A percentile compares a stretch with the other conserved stretches of the same genome.
Conservation (phyloP, 305 asterid genomes). For the Plantago rigida region DNA sequence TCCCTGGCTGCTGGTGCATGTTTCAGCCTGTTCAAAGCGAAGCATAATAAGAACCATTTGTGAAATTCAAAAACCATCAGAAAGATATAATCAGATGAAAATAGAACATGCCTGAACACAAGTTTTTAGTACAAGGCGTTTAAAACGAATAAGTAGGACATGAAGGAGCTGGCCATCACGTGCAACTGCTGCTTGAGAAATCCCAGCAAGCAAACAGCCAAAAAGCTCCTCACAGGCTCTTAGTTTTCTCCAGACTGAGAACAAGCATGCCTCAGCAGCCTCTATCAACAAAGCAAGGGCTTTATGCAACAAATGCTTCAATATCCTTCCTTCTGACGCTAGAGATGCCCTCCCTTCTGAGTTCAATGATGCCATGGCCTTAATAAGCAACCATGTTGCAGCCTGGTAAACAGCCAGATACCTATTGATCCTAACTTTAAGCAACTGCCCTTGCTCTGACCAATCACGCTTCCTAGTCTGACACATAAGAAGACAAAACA, state of each 20-base stretch:
- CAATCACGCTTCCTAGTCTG: conserved; percentile 91
- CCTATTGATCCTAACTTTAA: conserved; percentile 71
- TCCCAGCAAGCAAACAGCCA: conserved; percentile 76
- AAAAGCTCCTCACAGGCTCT: conserved; percentile 94
- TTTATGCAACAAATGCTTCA: conserved; percentile 82
- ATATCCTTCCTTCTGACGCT: conserved; percentile 77
- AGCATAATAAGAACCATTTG: conserved; percentile 20
- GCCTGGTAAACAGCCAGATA: conserved; percentile 86
- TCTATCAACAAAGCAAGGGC: conserved; percentile 78
- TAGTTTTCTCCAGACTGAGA: conserved; percentile 79
- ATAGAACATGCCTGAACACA: conserved; percentile 66
- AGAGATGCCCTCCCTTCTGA: conserved; percentile 77
- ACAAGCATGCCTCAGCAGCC: conserved; percentile 82
- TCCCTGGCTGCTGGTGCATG: conserved; percentile 68
- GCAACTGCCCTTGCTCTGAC: conserved; percentile 80
- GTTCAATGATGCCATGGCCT: conserved; percentile 61
- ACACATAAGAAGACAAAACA: conserved; percentile 26
- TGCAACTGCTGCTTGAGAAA: conserved; percentile 73
- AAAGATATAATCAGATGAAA: conserved; percentile 21
- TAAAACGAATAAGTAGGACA: conserved; percentile 78
- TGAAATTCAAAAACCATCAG: conserved; percentile 24
- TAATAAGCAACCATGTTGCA: conserved; percentile 72
- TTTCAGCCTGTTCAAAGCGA: conserved; percentile 55
- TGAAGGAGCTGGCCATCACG: conserved; percentile 95
- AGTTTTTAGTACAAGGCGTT: conserved; percentile 77